Percentiles rank a stretch among this genome's conserved stretches.
These are phyloP conservation scores for Xylaria arbuscula DNA, from an alignment of 2,329 filamentous ascomycete genomes.

Conservation along the genomic window DNA sequence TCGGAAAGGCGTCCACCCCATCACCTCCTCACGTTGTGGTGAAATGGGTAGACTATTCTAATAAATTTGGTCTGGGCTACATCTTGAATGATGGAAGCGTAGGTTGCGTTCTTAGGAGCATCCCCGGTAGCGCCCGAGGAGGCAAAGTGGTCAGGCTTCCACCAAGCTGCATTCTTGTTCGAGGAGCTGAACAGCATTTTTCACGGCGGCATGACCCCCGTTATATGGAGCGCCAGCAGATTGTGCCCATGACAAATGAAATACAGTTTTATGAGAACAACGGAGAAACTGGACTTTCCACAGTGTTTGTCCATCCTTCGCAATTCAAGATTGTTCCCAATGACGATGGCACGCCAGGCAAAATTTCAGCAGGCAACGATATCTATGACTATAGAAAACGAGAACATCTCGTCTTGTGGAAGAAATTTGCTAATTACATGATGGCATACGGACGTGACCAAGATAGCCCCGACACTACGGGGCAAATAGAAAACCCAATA, in stretches of 20 bases:
- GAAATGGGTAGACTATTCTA: slow-evolving; percentile 91
- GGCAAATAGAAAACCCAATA: slow-evolving; percentile 55
- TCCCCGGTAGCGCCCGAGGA: slow-evolving; percentile 62
- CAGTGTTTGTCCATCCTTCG: slow-evolving; percentile 72
- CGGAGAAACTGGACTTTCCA: slow-evolving; percentile 70
- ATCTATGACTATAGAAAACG: slow-evolving; percentile 74
- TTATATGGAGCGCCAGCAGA: slow-evolving; percentile 69
- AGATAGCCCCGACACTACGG: slow-evolving; percentile 61
- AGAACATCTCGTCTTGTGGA: slow-evolving; percentile 74
- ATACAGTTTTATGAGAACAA: slow-evolving; percentile 82
- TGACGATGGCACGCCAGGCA: slow-evolving; percentile 69
- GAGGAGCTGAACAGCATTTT: slow-evolving; percentile 77
- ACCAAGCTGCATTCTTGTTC: slow-evolving; percentile 77
- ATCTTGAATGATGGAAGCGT: slow-evolving; percentile 85
- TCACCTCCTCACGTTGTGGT: slow-evolving; percentile 73
- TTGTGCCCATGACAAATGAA: slow-evolving; percentile 71
- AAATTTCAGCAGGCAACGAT: slow-evolving; percentile 71
- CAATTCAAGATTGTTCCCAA: slow-evolving; percentile 67
- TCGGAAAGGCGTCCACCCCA: slow-evolving; percentile 65
- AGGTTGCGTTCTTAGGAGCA: slow-evolving; percentile 73
- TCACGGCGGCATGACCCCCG: slow-evolving; percentile 67
- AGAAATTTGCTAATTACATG: slow-evolving; percentile 81
- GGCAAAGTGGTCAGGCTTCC: slow-evolving; percentile 66
- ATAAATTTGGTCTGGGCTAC: slow-evolving; percentile 86
- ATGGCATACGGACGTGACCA: slow-evolving; percentile 79